Evolutionary conservation across 1,139 yeast species (phyloP).

Genomic region (Kluyveromyces sp.): DNA sequence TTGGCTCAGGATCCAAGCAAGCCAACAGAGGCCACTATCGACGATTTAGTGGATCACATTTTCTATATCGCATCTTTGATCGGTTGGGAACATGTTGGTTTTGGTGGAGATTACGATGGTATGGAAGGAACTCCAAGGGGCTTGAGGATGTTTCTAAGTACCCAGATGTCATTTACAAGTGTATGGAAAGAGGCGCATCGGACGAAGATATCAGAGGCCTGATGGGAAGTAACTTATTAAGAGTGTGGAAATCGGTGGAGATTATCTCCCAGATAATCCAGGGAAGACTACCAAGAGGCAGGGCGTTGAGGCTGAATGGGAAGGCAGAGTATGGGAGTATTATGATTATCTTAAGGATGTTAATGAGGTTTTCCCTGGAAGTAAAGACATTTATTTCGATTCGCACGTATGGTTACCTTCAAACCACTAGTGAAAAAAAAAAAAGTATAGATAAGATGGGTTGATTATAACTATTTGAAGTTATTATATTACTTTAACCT

Average conservation of each 20-base stretch:
- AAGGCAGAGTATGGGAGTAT: conserved; percentile 37
- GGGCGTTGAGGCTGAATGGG: conserved; percentile 37
- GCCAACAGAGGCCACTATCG: conserved; percentile 32
- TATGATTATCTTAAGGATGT: conserved; percentile 29
- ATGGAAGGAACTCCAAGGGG: conserved; percentile 40
- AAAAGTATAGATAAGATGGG: too few relatives aligned
- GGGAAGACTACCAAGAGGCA: conserved; percentile 18
- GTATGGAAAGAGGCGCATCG: conserved; percentile 37
- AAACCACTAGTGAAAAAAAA: background rate
- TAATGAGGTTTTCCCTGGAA: conserved; percentile 37
- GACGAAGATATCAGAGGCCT: conserved; percentile 38
- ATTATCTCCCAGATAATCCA: conserved; percentile 26
- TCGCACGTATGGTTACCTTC: conserved; percentile 3
- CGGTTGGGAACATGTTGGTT: conserved; percentile 50
- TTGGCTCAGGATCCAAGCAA: conserved; percentile 26
- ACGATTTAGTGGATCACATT: conserved; percentile 44
- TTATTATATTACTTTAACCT: too few relatives aligned
- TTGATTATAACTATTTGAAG: too few relatives aligned
- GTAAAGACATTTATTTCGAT: conserved; percentile 13
- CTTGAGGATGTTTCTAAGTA: conserved; percentile 48
- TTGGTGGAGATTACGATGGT: conserved; percentile 51
- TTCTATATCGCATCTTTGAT: conserved; percentile 37
- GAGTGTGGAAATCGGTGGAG: conserved; percentile 45
- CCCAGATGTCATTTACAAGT: conserved; percentile 39
- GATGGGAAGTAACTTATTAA: conserved; percentile 42